Evolutionary conservation across 495 filamentous ascomycete species (phyloP).

Genomic region (Aspergillus haitiensis): DNA sequence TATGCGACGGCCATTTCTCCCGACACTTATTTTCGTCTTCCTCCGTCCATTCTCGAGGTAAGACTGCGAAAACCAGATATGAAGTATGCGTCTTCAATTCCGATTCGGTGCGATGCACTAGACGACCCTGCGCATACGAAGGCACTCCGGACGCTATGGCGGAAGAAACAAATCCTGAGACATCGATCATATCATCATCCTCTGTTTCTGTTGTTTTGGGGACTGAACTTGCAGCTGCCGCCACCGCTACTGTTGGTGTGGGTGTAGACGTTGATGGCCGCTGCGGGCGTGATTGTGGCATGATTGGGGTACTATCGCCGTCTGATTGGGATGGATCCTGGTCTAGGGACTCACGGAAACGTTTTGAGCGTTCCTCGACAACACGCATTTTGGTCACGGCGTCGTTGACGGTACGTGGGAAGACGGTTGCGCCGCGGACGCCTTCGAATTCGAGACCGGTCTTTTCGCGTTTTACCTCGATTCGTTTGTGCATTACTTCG

Average conservation of each 20-base stretch:
- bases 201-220: too few relatives aligned
- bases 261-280: constrained; percentile 17
- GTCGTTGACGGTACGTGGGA: constrained; percentile 71
- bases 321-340: neutral
- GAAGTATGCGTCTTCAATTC: constrained; percentile 94
- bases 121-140: constrained; percentile 61
- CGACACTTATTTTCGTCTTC: constrained; percentile 74
- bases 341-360: constrained; percentile 46
- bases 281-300: constrained; percentile 22
- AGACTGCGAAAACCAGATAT: constrained; percentile 89
- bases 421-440: constrained; percentile 57
- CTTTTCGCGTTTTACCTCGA: constrained; percentile 82
- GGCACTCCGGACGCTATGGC: constrained; percentile 20
- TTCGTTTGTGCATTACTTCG: constrained; percentile 70
- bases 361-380: constrained; percentile 64
- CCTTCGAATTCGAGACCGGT: constrained; percentile 64
- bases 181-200: too few relatives aligned
- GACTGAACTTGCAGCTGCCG: too few relatives aligned
- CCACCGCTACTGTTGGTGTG: too few relatives aligned
- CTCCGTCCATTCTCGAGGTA: constrained; percentile 81
- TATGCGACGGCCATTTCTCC: constrained; percentile 59
- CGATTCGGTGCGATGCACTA: constrained; percentile 76
- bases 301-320: neutral
- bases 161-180: neutral
- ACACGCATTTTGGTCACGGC: constrained; percentile 68